phyloP scores from a whole-genome alignment of 2,329 filamentous ascomycete species.

The Scedosporium minutisporum region DNA sequence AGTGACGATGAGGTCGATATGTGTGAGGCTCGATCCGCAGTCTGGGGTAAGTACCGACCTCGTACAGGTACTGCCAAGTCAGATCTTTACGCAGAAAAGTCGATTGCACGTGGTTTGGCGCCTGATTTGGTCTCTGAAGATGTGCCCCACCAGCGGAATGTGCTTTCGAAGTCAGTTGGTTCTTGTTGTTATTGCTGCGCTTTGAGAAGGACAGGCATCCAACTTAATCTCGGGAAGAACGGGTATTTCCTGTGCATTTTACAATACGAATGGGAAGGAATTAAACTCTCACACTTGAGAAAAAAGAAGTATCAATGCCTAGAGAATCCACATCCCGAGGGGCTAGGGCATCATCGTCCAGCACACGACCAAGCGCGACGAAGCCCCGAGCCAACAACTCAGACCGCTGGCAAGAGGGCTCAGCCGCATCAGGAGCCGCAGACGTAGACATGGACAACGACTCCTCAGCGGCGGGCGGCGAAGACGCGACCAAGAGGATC shows the following conservation, averaged over 20 bases:
- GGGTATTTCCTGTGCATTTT: too few species aligned
- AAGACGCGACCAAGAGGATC: slow-evolving; percentile 38
- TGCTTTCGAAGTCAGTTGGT: neutral
- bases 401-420: slow-evolving; percentile 8
- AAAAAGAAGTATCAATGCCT: slow-evolving; percentile 10
- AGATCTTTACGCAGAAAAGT: too few species aligned
- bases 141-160: neutral
- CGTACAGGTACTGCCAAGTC: too few species aligned
- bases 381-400: slow-evolving; percentile 9
- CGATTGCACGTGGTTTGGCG: neutral
- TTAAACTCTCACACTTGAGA: too few species aligned
- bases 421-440: neutral
- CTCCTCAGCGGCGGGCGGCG: slow-evolving; percentile 8
- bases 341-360: neutral
- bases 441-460: slow-evolving; percentile 11
- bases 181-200: neutral
- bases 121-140: neutral
- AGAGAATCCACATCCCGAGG: neutral
- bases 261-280: too few species aligned
- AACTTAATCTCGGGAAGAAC: too few species aligned
- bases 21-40: too few species aligned
- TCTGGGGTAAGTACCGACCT: too few species aligned
- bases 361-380: slow-evolving; percentile 8
- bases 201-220: neutral
- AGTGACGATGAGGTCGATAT: too few species aligned